Conservation (phyloP, 2,329 filamentous ascomycete species). For the Zymoseptoria passerinii region DNA sequence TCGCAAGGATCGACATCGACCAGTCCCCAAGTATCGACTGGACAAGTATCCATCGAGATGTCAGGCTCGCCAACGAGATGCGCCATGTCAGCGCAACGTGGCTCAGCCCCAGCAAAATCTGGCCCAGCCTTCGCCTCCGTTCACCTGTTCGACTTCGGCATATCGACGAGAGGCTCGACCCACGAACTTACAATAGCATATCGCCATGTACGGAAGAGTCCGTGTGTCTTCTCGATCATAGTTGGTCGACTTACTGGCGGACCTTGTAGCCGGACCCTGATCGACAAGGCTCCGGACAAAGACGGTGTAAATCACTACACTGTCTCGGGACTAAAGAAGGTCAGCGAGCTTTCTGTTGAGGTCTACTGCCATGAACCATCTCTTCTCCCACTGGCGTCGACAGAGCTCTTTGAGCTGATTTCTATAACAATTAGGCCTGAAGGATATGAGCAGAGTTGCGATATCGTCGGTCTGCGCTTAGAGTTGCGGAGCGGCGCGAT, state of each 20-base stretch:
- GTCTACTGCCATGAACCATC: neutral
- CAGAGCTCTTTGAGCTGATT: neutral
- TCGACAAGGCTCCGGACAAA: neutral
- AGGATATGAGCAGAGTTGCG: neutral
- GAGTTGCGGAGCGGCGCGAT: neutral
- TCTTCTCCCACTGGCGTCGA: neutral
- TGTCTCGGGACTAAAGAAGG: neutral
- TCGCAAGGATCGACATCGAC: neutral
- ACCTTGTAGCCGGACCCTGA: neutral
- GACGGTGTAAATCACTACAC: neutral
- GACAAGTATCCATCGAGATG: neutral
- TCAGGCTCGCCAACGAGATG: neutral
- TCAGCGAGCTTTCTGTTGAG: neutral
- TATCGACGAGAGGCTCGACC: neutral
- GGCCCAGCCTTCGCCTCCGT: neutral
- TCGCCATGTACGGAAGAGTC: neutral
- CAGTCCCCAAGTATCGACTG: neutral
- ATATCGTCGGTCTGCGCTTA: neutral
- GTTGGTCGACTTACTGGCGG: too few relatives aligned
- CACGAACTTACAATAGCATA: neutral
- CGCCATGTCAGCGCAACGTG: neutral
- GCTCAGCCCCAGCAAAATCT: neutral
- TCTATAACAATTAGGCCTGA: neutral
- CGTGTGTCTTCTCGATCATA: neutral
- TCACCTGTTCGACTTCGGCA: neutral